Conservation (phyloP, 2,329 filamentous ascomycete species). For the Aspergillus sp. region DNA sequence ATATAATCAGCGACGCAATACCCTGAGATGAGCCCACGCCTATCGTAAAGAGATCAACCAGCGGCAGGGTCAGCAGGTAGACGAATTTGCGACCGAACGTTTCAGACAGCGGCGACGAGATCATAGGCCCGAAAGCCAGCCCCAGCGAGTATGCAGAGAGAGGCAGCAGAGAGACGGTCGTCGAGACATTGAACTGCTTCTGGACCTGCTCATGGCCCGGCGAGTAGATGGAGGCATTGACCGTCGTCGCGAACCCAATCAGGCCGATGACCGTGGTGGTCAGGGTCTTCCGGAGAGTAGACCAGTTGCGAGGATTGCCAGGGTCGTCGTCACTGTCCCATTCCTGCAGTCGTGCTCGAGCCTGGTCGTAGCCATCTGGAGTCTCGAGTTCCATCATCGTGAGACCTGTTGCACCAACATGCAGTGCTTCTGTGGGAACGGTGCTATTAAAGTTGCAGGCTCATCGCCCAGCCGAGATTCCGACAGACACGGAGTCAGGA, state of each 20-base stretch:
- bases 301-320: conserved; percentile 19
- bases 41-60: conserved; percentile 56
- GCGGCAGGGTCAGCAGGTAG: conserved; percentile 65
- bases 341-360: background rate
- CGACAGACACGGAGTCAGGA: too few species aligned
- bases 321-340: conserved; percentile 10
- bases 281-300: conserved; percentile 11
- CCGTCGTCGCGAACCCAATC: conserved; percentile 19
- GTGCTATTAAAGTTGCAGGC: too few species aligned
- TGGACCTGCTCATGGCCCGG: conserved; percentile 57
- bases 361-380: background rate
- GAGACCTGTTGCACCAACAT: background rate
- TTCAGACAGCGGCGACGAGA: conserved; percentile 74
- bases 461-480: too few species aligned
- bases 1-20: conserved; percentile 68
- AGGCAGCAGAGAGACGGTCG: conserved; percentile 52
- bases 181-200: conserved; percentile 29
- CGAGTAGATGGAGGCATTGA: conserved; percentile 36
- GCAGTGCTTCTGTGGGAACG: too few species aligned
- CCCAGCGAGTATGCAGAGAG: conserved; percentile 70
- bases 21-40: conserved; percentile 55
- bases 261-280: conserved; percentile 15
- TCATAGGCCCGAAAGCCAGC: conserved; percentile 68
- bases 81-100: conserved; percentile 68
- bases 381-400: background rate